Evolutionary conservation across 805 yeast species (phyloP).

Genomic region (Candida incommunis): DNA sequence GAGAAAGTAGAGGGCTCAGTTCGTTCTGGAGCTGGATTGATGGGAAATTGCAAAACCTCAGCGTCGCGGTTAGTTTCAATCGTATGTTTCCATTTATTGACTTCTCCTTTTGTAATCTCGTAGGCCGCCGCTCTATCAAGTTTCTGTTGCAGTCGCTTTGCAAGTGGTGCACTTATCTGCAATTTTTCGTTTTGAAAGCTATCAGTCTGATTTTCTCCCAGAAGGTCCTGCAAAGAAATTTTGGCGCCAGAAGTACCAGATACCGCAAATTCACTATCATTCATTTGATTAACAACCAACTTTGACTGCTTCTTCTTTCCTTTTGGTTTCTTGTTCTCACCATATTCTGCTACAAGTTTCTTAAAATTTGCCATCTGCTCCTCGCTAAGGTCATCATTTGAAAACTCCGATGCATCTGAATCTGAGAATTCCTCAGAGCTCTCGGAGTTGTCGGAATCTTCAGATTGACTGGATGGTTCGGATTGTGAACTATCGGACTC

Average conservation of each 20-base stretch:
- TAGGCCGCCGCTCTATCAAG: conserved; percentile 83
- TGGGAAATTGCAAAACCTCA: conserved; percentile 70
- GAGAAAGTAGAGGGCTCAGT: conserved; percentile 43
- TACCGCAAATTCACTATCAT: conserved; percentile 56
- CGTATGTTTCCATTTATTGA: conserved; percentile 76
- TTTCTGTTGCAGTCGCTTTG: conserved; percentile 72
- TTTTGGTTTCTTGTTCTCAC: conserved; percentile 4
- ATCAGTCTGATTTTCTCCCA: conserved; percentile 26
- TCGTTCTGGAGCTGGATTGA: conserved; percentile 31
- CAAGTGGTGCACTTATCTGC: conserved; percentile 67
- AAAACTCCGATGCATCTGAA: conserved; percentile 16
- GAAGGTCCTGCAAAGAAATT: conserved; percentile 60
- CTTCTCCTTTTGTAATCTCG: conserved; percentile 75
- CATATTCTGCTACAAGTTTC: neutral
- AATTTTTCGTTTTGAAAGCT: conserved; percentile 6
- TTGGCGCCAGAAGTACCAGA: conserved; percentile 48
- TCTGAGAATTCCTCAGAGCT: conserved; percentile 13
- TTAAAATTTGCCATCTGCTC: conserved; percentile 26
- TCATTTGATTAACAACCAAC: conserved; percentile 36
- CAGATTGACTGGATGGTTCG: conserved; percentile 6
- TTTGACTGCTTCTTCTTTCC: conserved; percentile 29
- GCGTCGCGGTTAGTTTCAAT: conserved; percentile 70
- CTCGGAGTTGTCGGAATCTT: conserved; percentile 9
- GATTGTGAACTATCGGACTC: conserved; percentile 10
- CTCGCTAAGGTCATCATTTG: conserved; percentile 36